Base-by-base conservation (phyloP, 305 asterid species). In the Ilex paraguariensis region DNA sequence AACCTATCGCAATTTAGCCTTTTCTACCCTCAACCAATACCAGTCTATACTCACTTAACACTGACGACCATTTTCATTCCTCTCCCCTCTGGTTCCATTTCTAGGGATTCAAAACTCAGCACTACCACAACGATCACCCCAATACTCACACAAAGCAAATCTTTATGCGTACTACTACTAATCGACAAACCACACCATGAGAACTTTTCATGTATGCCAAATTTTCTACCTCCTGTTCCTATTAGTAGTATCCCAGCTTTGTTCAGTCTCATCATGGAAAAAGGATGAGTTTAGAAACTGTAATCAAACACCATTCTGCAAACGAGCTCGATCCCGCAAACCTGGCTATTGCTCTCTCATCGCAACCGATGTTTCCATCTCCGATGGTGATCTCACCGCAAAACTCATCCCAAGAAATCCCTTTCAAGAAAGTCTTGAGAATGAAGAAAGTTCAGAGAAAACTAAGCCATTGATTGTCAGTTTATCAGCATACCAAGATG, bases 271-370 rank as follows among this genome's bases (percentile, higher is more conserved):
- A 49, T 87, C 95, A 9, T 92, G 98, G 98, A 92, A 92, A 65
- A 87, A 85, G 67, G 98, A 92, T 9, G 97, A 92, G 77, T 92
- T 92, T 83, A 76, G 97, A 62, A 85, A 68, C 81, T 92, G 98
- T 75, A 73, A 87, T 63, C 96, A 92, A 65, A 84, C 98, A 71
- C 98, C 98, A 63, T 91, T 91, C 73, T 91, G 98, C 81, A 91
- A 91, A 74, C 90, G 93, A 8, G 91, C 98, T 57, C 90, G 98
- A 61, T 80, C 91, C 63, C 76, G 90, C 46, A 79, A 78, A 62
- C 85, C 93, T 16, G 90, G 90, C 16, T 71, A 82, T 48, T 79
- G 84, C 71, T 66, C 78, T 13, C 62, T 92, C 51, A 79, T 78
- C 75, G 91, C 91, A 70, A 45, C 84, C 63, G 82, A 85, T 66